Evolutionary conservation across 345 rosid genomes (phyloP).

Genomic region (Hypericum androsaemum): DNA sequence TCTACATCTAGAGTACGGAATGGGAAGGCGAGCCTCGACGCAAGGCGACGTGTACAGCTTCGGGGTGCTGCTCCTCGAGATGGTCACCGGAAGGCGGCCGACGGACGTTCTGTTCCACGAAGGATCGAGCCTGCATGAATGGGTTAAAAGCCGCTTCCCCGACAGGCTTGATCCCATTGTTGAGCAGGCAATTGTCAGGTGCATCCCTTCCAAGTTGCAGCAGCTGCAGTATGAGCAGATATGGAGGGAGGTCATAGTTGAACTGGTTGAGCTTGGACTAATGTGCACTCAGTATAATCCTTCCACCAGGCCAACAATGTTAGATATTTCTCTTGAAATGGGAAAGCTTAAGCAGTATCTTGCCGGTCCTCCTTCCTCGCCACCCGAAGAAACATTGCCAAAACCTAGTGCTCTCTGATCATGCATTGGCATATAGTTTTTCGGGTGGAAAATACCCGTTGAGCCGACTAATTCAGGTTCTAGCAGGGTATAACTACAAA

Average conservation of each 20-base stretch:
- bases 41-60: constrained; percentile 87
- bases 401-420: constrained; percentile 14
- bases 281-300: constrained; percentile 71
- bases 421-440: too few species aligned
- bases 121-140: constrained; percentile 69
- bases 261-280: constrained; percentile 71
- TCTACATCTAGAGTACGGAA: constrained; percentile 53
- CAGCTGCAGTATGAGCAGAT: constrained; percentile 23
- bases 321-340: constrained; percentile 67
- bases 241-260: constrained; percentile 57
- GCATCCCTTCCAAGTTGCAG: constrained; percentile 28
- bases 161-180: constrained; percentile 47
- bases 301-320: constrained; percentile 73
- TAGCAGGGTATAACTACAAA: too few species aligned
- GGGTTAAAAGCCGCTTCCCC: constrained; percentile 66
- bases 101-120: constrained; percentile 46
- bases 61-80: constrained; percentile 73
- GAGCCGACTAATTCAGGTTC: too few species aligned
- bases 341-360: constrained; percentile 61
- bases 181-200: constrained; percentile 43
- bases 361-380: constrained; percentile 29
- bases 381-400: constrained; percentile 19
- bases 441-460: too few species aligned
- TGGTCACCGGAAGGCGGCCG: constrained; percentile 61
- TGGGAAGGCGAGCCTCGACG: constrained; percentile 66